A percentile compares a stretch with the other conserved stretches of the same genome.
Evolutionary conservation across 352 stramenopile genomes (phyloP).

Genomic region (Saprolegnia diclina): DNA sequence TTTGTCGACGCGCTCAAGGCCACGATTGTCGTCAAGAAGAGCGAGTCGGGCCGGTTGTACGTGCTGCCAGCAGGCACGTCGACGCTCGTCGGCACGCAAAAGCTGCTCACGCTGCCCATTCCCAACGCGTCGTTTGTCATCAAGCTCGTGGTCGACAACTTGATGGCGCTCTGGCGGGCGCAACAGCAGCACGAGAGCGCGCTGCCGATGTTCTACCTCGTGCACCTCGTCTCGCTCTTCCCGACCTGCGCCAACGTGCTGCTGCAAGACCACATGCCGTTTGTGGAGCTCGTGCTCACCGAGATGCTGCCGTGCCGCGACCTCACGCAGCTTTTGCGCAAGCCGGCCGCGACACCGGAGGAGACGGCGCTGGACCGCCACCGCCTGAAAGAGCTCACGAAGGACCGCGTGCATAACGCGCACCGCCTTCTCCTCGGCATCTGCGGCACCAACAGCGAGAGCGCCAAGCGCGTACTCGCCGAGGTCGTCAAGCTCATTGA

Average conservation of each 20-base stretch:
- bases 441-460: conserved; percentile 65
- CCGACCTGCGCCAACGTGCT: conserved; percentile 60
- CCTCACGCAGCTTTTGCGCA: conserved; percentile 52
- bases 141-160: conserved; percentile 40
- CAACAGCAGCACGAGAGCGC: conserved; percentile 41
- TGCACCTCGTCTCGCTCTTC: conserved; percentile 67
- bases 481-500: conserved; percentile 70
- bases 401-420: conserved; percentile 54
- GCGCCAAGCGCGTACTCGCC: conserved; percentile 64
- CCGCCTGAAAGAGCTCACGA: conserved; percentile 45
- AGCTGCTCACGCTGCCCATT: not conserved
- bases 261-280: conserved; percentile 42
- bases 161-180: conserved; percentile 44
- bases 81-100: conserved; percentile 10
- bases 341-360: conserved; percentile 32
- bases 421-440: conserved; percentile 64
- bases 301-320: conserved; percentile 71
- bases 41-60: conserved; percentile 71
- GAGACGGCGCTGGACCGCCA: conserved; percentile 26
- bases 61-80: conserved; percentile 35
- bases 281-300: conserved; percentile 51
- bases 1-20: conserved; percentile 69
- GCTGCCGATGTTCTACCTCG: conserved; percentile 62
- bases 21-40: conserved; percentile 69
- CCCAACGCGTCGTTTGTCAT: conserved; percentile 27